Evolutionary conservation across 257 asterid species (phyloP).

Genomic region (Solanum ahanhuiri): DNA sequence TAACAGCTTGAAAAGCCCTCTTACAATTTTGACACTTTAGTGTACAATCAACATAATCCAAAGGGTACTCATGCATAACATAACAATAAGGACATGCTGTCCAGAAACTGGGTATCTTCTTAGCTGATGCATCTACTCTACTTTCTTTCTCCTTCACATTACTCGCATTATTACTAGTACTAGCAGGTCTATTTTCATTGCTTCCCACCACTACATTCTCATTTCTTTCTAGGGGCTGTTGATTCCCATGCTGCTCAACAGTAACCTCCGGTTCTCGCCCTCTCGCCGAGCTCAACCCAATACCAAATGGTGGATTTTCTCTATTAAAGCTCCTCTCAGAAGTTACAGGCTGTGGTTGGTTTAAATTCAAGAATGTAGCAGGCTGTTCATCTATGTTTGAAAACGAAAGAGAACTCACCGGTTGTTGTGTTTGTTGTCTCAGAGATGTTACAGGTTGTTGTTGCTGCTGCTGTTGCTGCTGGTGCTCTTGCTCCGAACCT

Average conservation of each 20-base stretch:
- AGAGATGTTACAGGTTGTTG: not conserved
- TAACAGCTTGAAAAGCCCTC: constrained; percentile 75
- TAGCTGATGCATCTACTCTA: constrained; percentile 12
- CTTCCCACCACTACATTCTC: constrained; percentile 5
- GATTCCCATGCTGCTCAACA: not conserved
- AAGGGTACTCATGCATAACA: constrained; percentile 72
- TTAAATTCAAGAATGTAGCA: constrained; percentile 9
- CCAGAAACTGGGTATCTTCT: constrained; percentile 34
- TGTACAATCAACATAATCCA: constrained; percentile 51
- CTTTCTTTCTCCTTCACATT: constrained; percentile 18
- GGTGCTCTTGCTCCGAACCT: constrained; percentile 2
- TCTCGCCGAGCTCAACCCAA: not conserved
- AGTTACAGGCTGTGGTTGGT: constrained; percentile 11
- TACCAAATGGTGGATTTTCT: not conserved
- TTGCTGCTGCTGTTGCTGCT: not conserved
- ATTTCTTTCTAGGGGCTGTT: not conserved
- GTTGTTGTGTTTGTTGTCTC: not conserved
- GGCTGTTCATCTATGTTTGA: constrained; percentile 10
- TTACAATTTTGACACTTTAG: constrained; percentile 70
- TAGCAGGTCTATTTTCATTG: constrained; percentile 19
- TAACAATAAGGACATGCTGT: constrained; percentile 80
- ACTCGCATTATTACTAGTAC: constrained; percentile 10
- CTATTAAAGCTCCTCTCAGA: constrained; percentile 18
- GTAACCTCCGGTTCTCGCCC: constrained; percentile 5
- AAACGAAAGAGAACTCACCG: not conserved